Evolutionary conservation across 495 filamentous ascomycete genomes (phyloP), one percentile per base, ranked within the genome.

Genomic region (Elaphomyces granulatus): DNA sequence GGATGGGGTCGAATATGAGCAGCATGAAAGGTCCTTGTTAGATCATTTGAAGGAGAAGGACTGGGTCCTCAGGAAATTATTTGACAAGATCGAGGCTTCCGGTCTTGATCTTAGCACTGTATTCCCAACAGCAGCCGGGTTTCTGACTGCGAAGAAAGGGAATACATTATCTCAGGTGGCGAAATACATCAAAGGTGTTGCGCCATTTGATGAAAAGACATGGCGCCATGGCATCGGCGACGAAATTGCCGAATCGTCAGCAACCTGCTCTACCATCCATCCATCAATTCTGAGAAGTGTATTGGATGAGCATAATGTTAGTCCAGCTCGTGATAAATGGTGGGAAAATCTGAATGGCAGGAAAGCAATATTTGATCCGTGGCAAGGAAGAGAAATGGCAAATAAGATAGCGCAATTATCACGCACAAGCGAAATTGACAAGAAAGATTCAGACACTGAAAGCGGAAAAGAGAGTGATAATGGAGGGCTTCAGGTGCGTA

Each of bases 71-170:
- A 63, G 67, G 14, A 82, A 78, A 42, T 51, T 94, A 16, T 62
- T 83, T 7, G 84, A 92, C 53, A 85, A 83, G 48, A 62, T 90
- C n/a, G 80, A 84, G 42, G 61, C 72, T 0, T 70, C 75, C 34
- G 73, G 77, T 1, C 66, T 72, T 1, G 81, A 86, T 20, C 56
- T 88, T 3, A 73, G 74, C 10, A 64, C 72, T 16, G 66, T 87
- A 2, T 84, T 93, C 58, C 80, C 78, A 12, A 69, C 74, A 12
- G 69, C 75, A 15, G 64, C 71, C 2, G 67, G 72, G 8, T 37
- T 60, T 15, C 67, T 58, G 4, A 34, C 44, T 4, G 43, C 49
- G 20, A 55, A 52, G 12, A 66, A 63, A 37, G 57, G 44, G 8
- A 54, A 45, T 21, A 52, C 56, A 9, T 47, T 59, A 36, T 43